These are phyloP conservation scores for Arthrocladium fulminans DNA, from an alignment of 2,329 filamentous ascomycete species.

Conservation along the genomic window DNA sequence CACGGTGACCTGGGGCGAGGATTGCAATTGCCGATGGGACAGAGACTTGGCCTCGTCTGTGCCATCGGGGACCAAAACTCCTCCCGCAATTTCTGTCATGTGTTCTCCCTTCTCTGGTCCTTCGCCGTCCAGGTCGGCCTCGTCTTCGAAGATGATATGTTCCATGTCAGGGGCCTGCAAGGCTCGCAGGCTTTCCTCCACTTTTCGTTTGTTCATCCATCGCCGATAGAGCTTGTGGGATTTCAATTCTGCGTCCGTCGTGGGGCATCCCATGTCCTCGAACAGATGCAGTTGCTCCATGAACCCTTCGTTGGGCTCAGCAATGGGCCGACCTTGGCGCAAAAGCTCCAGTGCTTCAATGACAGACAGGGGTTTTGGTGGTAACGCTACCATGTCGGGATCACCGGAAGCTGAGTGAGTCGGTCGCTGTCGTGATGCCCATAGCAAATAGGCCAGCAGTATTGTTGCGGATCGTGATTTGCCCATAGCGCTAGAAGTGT, in stretches of 20 bases:
- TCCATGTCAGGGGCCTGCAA: slow-evolving; percentile 68
- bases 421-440: slow-evolving; percentile 27
- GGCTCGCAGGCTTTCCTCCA: slow-evolving; percentile 59
- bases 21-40: slow-evolving; percentile 8
- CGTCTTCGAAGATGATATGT: slow-evolving; percentile 63
- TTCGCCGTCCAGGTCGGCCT: slow-evolving; percentile 33
- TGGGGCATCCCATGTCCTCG: slow-evolving; percentile 75
- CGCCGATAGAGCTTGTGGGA: slow-evolving; percentile 68
- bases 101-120: background rate
- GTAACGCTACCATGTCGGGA: slow-evolving; percentile 39
- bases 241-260: slow-evolving; percentile 48
- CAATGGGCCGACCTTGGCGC: slow-evolving; percentile 61
- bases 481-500: slow-evolving; percentile 72
- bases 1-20: slow-evolving; percentile 45
- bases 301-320: slow-evolving; percentile 86
- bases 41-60: background rate
- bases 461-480: slow-evolving; percentile 86
- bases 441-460: slow-evolving; percentile 75
- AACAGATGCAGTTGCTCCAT: slow-evolving; percentile 81
- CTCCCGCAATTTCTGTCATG: slow-evolving; percentile 1
- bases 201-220: slow-evolving; percentile 59
- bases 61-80: slow-evolving; percentile 2
- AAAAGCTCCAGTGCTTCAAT: slow-evolving; percentile 57
- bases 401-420: slow-evolving; percentile 14
- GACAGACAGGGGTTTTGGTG: slow-evolving; percentile 39